A percentile compares a stretch with the other conserved stretches of the same genome.
phyloP scores from a whole-genome alignment of 2,329 filamentous ascomycete species.

The Pseudopyrenochaeta lycopersici region DNA sequence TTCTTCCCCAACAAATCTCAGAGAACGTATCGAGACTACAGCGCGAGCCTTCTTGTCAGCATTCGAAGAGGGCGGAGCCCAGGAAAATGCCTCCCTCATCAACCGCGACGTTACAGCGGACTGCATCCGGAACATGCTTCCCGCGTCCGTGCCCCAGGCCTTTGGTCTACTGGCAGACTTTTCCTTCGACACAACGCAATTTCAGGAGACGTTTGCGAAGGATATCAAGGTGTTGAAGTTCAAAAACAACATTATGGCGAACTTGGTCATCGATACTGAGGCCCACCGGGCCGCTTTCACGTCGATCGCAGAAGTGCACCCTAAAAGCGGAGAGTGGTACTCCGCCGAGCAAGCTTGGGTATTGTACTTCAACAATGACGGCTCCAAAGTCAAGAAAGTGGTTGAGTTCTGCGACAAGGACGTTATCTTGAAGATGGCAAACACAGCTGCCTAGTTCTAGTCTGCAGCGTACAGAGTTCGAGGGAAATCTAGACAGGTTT shows the following conservation, averaged over 20 bases:
- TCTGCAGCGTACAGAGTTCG: too few species aligned
- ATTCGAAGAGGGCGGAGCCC: conserved; percentile 7
- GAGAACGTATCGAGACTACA: conserved; percentile 7
- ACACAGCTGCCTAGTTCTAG: too few species aligned
- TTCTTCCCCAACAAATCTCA: not conserved
- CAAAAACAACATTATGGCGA: conserved; percentile 9
- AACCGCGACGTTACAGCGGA: conserved; percentile 10
- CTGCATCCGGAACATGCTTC: conserved; percentile 7
- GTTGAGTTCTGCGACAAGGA: conserved; percentile 14
- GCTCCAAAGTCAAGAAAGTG: conserved; percentile 6
- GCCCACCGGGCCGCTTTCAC: conserved; percentile 5
- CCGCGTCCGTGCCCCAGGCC: conserved; percentile 1
- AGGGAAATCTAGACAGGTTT: too few species aligned
- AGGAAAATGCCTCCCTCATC: conserved; percentile 6
- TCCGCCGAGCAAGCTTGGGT: conserved; percentile 7
- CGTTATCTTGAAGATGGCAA: conserved; percentile 8
- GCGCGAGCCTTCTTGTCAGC: conserved; percentile 4
- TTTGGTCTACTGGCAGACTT: not conserved
- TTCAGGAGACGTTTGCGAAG: conserved; percentile 3
- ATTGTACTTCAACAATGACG: conserved; percentile 11
- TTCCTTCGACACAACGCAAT: conserved; percentile 1
- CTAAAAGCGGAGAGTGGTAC: conserved; percentile 2
- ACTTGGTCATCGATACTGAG: conserved; percentile 8
- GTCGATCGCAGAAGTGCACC: conserved; percentile 1
- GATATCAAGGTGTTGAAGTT: conserved; percentile 8